phyloP scores from a whole-genome alignment of 106 monocot genomes.

The Dactylorhiza incarnata region DNA sequence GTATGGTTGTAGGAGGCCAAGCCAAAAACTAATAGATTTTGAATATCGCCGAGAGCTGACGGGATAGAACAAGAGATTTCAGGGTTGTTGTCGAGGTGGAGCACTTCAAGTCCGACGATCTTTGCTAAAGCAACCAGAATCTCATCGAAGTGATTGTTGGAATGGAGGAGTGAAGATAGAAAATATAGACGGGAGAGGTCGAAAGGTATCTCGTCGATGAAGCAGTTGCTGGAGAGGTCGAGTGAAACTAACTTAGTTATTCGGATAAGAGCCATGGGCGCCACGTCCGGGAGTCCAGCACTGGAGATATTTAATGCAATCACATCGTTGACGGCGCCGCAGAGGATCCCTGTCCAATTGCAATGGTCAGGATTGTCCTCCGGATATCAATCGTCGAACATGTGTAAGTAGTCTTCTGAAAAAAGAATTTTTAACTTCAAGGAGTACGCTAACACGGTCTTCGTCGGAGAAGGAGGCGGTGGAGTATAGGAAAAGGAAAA shows the following conservation, averaged over 20 bases:
- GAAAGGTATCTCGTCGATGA: conserved; percentile 58
- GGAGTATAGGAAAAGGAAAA: neutral
- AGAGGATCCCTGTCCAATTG: conserved; percentile 60
- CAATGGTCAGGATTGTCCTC: conserved; percentile 37
- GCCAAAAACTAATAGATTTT: conserved; percentile 43
- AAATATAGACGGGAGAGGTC: conserved; percentile 31
- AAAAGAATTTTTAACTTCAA: conserved; percentile 59
- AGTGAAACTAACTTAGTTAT: conserved; percentile 34
- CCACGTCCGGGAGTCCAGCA: conserved; percentile 34
- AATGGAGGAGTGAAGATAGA: conserved; percentile 42
- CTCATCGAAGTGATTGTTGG: conserved; percentile 62
- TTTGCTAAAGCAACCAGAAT: conserved; percentile 44
- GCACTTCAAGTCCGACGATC: conserved; percentile 41
- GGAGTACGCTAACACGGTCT: conserved; percentile 14
- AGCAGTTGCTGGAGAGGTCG: conserved; percentile 61
- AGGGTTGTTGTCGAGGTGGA: conserved; percentile 65
- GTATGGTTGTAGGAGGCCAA: conserved; percentile 56
- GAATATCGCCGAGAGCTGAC: conserved; percentile 39
- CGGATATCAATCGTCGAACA: conserved; percentile 44
- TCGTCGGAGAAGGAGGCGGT: neutral
- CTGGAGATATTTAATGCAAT: conserved; percentile 55
- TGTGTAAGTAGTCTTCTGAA: conserved; percentile 38
- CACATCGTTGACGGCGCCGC: conserved; percentile 25
- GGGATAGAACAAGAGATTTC: conserved; percentile 59
- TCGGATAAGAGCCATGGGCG: conserved; percentile 36